These are phyloP conservation scores for Murraya koenigii DNA, from an alignment of 345 rosid species.

Conservation along the genomic window DNA sequence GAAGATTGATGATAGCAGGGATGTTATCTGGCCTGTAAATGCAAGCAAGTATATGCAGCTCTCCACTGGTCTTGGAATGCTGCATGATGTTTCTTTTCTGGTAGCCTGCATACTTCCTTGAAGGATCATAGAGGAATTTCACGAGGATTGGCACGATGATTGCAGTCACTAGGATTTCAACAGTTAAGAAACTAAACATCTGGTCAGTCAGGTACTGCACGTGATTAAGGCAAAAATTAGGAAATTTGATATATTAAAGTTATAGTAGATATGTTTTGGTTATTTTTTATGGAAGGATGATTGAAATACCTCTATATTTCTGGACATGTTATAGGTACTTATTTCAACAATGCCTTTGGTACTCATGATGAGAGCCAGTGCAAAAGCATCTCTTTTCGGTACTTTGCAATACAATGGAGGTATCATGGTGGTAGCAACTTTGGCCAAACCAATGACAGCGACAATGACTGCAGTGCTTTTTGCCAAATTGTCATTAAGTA, in stretches of 20 bases:
- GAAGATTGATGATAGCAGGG: slow-evolving; percentile 27
- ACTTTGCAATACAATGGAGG: slow-evolving; percentile 3
- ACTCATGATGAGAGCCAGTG: slow-evolving; percentile 15
- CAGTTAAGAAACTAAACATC: neutral
- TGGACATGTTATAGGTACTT: neutral
- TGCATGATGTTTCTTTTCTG: slow-evolving; percentile 39
- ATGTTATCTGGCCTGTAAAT: slow-evolving; percentile 50
- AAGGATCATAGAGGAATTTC: slow-evolving; percentile 42
- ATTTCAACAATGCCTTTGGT: slow-evolving; percentile 18
- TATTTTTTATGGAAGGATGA: neutral
- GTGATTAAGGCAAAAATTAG: neutral
- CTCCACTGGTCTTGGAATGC: slow-evolving; percentile 22
- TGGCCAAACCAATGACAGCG: neutral
- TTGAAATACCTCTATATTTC: neutral
- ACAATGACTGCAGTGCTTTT: neutral
- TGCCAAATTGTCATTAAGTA: neutral
- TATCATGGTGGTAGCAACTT: neutral
- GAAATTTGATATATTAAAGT: neutral
- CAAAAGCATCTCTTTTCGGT: slow-evolving; percentile 7
- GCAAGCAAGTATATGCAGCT: slow-evolving; percentile 52
- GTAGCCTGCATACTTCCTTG: slow-evolving; percentile 52
- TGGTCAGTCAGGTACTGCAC: neutral
- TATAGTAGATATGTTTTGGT: neutral
- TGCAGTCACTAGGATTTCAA: neutral
- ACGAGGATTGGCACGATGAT: slow-evolving; percentile 9